phyloP scores from a whole-genome alignment of 306 rosid genomes.

The Elaeagnus macrophylla region DNA sequence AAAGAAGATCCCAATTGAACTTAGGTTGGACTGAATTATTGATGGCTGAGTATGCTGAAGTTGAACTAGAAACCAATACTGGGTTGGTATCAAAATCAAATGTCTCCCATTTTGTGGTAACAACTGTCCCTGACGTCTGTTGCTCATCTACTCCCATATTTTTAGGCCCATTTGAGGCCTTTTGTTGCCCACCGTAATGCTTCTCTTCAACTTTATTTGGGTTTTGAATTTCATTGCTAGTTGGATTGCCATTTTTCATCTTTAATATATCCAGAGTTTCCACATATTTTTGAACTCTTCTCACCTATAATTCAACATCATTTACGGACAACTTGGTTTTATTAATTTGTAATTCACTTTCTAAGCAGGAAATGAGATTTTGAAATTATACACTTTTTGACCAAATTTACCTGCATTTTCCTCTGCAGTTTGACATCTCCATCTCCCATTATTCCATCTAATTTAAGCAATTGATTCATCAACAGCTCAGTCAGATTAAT shows the following conservation, averaged over 20 bases:
- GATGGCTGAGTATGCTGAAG: slow-evolving; percentile 23
- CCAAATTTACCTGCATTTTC: slow-evolving; percentile 97
- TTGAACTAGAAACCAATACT: slow-evolving; percentile 36
- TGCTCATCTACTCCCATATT: slow-evolving; percentile 21
- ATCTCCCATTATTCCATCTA: slow-evolving; percentile 72
- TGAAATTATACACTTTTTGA: too few species aligned
- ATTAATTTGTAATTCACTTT: too few species aligned
- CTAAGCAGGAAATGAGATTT: too few species aligned
- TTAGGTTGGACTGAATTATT: slow-evolving; percentile 45
- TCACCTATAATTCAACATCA: slow-evolving; percentile 45
- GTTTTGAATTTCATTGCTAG: slow-evolving; percentile 25
- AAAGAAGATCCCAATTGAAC: slow-evolving; percentile 80
- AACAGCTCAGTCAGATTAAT: slow-evolving; percentile 60
- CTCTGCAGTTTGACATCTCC: slow-evolving; percentile 95
- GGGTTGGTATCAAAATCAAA: slow-evolving; percentile 74
- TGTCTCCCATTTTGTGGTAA: slow-evolving; percentile 88
- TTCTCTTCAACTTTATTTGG: slow-evolving; percentile 23
- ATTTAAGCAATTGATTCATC: slow-evolving; percentile 84
- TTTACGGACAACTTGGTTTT: not conserved
- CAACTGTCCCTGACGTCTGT: slow-evolving; percentile 56
- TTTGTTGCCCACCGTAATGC: slow-evolving; percentile 15
- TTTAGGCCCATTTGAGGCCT: slow-evolving; percentile 26
- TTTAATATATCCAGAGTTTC: slow-evolving; percentile 84
- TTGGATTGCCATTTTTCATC: slow-evolving; percentile 49
- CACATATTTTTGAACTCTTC: slow-evolving; percentile 83